Evolutionary conservation across 129 eudicot species (phyloP).

Genomic region (Flaveria bidentis): DNA sequence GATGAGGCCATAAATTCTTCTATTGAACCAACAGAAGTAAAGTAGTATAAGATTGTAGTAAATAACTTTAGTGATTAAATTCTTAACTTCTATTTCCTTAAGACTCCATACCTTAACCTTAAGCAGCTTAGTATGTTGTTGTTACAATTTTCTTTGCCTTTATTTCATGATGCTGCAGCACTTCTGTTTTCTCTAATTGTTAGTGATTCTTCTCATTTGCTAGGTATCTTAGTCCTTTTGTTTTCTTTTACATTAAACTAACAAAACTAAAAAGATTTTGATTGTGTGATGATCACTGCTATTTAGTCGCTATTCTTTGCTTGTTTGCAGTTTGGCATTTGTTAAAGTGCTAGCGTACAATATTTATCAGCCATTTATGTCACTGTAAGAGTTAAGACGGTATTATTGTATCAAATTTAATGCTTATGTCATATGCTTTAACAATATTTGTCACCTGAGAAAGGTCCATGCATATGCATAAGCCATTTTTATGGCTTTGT

Average conservation of each 20-base stretch:
- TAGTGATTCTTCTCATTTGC: constrained; percentile 15
- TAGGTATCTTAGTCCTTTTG: constrained; percentile 7
- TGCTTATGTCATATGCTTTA: no score
- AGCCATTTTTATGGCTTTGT: not conserved
- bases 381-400: not conserved
- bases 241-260: constrained; percentile 3
- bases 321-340: not conserved
- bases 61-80: constrained; percentile 1
- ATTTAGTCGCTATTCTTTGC: not conserved
- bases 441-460: no score
- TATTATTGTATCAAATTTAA: constrained; percentile 7
- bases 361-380: not conserved
- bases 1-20: constrained; percentile 9
- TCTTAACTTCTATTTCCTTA: not conserved
- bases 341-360: not conserved
- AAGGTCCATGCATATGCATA: not conserved
- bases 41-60: not conserved
- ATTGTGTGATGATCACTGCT: not conserved
- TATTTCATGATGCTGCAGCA: not conserved
- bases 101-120: not conserved
- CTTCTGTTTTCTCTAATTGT: constrained; percentile 12
- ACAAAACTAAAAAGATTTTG: not conserved
- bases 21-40: not conserved
- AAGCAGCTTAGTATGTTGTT: not conserved
- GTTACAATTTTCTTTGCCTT: constrained; percentile 4